A percentile compares a stretch with the other conserved stretches of the same genome.
These are phyloP conservation scores for Kodamaea kaohsiungensis DNA, from an alignment of 805 yeast genomes.

Conservation along the genomic window DNA sequence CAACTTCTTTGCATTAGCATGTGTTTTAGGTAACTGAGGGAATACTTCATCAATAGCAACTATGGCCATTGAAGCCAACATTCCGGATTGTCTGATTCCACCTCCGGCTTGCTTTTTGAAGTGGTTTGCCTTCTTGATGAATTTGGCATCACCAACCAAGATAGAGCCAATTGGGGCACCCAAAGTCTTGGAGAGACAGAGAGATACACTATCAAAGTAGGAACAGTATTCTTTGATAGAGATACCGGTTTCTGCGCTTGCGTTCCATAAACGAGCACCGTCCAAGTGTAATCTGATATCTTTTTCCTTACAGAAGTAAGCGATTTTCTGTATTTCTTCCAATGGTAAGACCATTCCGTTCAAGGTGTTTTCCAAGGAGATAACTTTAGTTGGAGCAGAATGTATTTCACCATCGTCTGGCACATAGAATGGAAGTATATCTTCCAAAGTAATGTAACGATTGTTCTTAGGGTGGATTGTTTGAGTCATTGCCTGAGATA, in stretches of 20 bases:
- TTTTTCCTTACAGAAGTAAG: conserved; percentile 34
- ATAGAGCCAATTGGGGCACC: conserved; percentile 49
- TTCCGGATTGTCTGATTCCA: conserved; percentile 45
- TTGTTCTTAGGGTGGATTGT: conserved; percentile 38
- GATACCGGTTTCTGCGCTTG: conserved; percentile 40
- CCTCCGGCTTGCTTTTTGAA: conserved; percentile 47
- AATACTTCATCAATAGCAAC: conserved; percentile 43
- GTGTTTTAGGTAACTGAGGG: conserved; percentile 31
- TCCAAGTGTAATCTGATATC: conserved; percentile 41
- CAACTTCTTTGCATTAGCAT: conserved; percentile 35
- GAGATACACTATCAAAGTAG: conserved; percentile 42
- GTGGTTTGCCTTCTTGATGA: conserved; percentile 44
- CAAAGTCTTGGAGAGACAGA: conserved; percentile 42
- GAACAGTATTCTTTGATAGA: conserved; percentile 40
- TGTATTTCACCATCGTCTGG: conserved; percentile 49
- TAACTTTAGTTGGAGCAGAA: conserved; percentile 45
- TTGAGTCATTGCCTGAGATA: conserved; percentile 45
- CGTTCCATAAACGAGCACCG: conserved; percentile 49
- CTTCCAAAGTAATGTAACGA: conserved; percentile 36
- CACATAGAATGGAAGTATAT: conserved; percentile 35
- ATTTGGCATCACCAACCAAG: conserved; percentile 32
- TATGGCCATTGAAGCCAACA: conserved; percentile 42
- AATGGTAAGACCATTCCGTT: conserved; percentile 44
- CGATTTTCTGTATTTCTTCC: conserved; percentile 38
- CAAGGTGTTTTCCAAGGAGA: conserved; percentile 44